Evolutionary conservation across 441 rosid species (phyloP), one percentile per base, ranked within the genome.

Genomic region (Populus hybrid): DNA sequence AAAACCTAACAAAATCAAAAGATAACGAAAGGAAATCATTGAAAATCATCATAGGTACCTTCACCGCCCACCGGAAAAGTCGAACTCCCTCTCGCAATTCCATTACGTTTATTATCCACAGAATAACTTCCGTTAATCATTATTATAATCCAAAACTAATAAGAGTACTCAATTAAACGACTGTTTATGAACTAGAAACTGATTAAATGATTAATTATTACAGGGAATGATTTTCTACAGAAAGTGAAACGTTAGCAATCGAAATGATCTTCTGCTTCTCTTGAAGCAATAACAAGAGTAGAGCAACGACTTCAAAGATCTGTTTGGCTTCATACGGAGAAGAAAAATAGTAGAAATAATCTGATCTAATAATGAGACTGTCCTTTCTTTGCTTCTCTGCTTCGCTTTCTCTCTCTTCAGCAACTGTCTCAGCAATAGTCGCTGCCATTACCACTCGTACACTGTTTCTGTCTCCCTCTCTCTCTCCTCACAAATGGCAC

Each of bases 401-500:
- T 31, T 72, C 80, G 29, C 66, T 74, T 53, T 79, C 79, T 73
- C 80, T 79, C 71, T 77, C 83, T 21, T 64, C 82, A 65, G 76
- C 82, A 71, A 70, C 76, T 45, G 14, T 69, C 72, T 18, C 78
- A 79, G 82, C 76, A 73, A 75, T 21, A 78, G 76, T 71, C 77
- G 75, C 77, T 69, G 70, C 78, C 76, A 73, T 73, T 76, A 74
- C 80, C 75, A 75, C 64, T 71, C 79, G 68, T 77, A 71, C 83
- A 68, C 79, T 75, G 68, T 73, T 36, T 68, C 18, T 33, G 33
- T 65, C 64, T 69, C 23, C 50, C 74, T 64, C 67, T 35, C 74
- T 64, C 67, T 36, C 64, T 1, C 12, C 42, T 40, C 26, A 3
- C 7, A 28, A 42, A 71, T 42, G 9, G 21, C 20, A 72, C 31